Conservation (phyloP, 306 rosid genomes). For the Sindora glabra region DNA sequence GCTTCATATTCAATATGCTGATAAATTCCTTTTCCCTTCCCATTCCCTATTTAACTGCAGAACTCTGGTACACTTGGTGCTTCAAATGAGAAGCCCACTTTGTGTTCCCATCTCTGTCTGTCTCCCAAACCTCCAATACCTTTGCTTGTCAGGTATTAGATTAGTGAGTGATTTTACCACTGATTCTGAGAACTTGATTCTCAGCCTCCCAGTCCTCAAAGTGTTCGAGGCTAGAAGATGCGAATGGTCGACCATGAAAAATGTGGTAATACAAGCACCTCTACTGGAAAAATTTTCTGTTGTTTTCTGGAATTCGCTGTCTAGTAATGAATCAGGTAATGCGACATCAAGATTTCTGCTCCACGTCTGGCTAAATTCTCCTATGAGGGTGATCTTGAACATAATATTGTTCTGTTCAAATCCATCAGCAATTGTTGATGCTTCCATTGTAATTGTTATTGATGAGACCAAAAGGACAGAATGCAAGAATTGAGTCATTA, state of each 20-base stretch:
- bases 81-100: constrained; percentile 27
- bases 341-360: constrained; percentile 13
- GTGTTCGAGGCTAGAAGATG: constrained; percentile 38
- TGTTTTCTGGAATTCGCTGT: constrained; percentile 1
- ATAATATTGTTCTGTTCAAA: constrained; percentile 4
- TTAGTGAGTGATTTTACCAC: constrained; percentile 16
- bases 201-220: constrained; percentile 30
- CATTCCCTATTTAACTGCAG: constrained; percentile 19
- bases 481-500: background rate
- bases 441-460: constrained; percentile 29
- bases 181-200: constrained; percentile 10
- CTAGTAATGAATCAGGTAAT: constrained; percentile 13
- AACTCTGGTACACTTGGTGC: constrained; percentile 25
- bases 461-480: constrained; percentile 20
- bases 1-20: constrained; percentile 27
- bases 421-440: constrained; percentile 7
- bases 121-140: constrained; percentile 28
- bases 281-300: constrained; percentile 25
- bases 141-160: constrained; percentile 22
- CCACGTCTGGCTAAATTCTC: constrained; percentile 13
- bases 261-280: constrained; percentile 23
- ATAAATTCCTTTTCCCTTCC: constrained; percentile 5
- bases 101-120: constrained; percentile 14
- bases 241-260: constrained; percentile 24
- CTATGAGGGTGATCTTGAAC: constrained; percentile 37